phyloP scores from a whole-genome alignment of 805 yeast genomes.

The Kodamaea jinghongensis region DNA sequence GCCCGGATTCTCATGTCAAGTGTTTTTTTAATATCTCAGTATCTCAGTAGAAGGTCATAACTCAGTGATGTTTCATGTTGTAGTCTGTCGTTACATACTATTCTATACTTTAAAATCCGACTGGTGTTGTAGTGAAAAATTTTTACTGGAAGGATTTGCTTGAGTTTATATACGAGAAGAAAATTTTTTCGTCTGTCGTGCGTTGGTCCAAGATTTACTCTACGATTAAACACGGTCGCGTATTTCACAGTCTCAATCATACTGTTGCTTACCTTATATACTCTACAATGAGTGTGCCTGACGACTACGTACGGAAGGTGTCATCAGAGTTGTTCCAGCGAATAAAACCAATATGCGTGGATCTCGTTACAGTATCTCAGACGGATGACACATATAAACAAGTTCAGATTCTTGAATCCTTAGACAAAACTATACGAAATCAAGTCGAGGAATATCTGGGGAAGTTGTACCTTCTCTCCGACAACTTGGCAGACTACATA shows the following conservation, averaged over 20 bases:
- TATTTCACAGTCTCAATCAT: no score
- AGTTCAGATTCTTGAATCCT: neutral
- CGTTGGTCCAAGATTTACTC: no score
- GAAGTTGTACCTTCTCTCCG: conserved; percentile 21
- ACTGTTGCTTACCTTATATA: no score
- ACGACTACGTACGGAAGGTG: conserved; percentile 5
- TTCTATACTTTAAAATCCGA: neutral
- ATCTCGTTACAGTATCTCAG: conserved; percentile 13
- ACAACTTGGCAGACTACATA: conserved; percentile 39
- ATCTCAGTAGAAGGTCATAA: conserved; percentile 1
- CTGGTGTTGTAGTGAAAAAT: conserved; percentile 1
- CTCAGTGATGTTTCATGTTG: conserved; percentile 6
- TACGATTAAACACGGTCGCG: no score
- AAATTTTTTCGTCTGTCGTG: conserved; percentile 4
- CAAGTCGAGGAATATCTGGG: conserved; percentile 3
- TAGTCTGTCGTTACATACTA: conserved; percentile 5
- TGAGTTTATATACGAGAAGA: conserved; percentile 3
- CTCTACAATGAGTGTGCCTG: neutral
- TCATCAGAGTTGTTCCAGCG: conserved; percentile 21
- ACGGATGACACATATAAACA: neutral
- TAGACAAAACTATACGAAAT: neutral
- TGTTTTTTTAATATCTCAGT: neutral
- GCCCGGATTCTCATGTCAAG: conserved; percentile 17
- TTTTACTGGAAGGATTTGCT: neutral
- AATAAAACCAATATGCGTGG: conserved; percentile 32